Percentiles rank a stretch among this genome's conserved stretches.
Evolutionary conservation across 495 filamentous ascomycete species (phyloP).

Genomic region (Neurospora cerealis): DNA sequence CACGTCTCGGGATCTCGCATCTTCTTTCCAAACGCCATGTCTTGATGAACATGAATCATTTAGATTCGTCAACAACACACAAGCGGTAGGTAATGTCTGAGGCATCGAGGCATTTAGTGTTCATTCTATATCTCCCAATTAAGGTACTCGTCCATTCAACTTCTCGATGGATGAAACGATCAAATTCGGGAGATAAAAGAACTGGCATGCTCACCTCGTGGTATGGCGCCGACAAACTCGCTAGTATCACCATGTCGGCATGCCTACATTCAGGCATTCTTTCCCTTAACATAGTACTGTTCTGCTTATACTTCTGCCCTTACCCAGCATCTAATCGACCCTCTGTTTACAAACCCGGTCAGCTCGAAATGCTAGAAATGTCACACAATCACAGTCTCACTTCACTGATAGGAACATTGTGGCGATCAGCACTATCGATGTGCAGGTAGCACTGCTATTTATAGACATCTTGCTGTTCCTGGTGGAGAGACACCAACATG

Average conservation of each 20-base stretch:
- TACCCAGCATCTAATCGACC: not conserved
- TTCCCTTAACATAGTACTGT: not conserved
- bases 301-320: not conserved
- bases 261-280: not conserved
- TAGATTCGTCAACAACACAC: not conserved
- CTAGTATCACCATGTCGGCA: not conserved
- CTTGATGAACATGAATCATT: not conserved
- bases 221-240: not conserved
- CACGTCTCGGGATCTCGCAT: not conserved
- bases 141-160: not conserved
- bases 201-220: not conserved
- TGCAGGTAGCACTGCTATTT: not conserved
- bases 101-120: not conserved
- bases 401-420: not conserved
- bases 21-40: not conserved
- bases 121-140: not conserved
- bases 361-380: not conserved
- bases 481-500: not conserved
- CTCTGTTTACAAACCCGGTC: not conserved
- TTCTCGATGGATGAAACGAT: not conserved
- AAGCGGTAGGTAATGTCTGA: not conserved
- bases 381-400: not conserved
- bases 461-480: not conserved
- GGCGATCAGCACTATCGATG: not conserved
- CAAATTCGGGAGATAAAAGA: not conserved